Base-by-base conservation (phyloP, 192 early-diverging fungal species). In the Chytriomyces confervae region DNA sequence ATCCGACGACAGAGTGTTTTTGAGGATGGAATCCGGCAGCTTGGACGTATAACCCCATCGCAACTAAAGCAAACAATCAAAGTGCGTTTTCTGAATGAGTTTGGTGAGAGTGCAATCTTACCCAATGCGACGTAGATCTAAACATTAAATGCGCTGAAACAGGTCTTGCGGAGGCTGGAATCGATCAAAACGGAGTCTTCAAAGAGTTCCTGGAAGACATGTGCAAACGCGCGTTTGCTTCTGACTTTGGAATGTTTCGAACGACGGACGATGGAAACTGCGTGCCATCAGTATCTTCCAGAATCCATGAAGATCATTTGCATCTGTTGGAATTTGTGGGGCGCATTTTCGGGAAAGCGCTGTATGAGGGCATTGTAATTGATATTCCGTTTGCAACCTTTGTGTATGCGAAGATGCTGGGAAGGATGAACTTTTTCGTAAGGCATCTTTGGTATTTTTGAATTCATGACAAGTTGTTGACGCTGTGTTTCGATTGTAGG, bases 281-380 rank as follows among this genome's bases (percentile, higher is more conserved):
- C 23, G 64, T 65, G 11, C 85, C 85, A 20, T 81, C 79, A 24
- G 45, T 78, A 1, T 75, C 83, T 5, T 81, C 83, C 3, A 57
- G 27, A 24, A 60, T 87, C 20, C 82, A 79, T 23, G 83, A 87
- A 23, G 64, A 86, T 13, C 82, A 87, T 80, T 66, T 87, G 29
- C 3, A 81, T 10, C 50, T 87, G 23, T 67, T 87, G 23, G 83
- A 87, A 23, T 87, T 87, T 72, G 69, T 83, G 13, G 86, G 86
- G 1, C 16, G 65, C 64, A 77, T 87, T 7, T 74, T 87, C 43
- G 84, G 75, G 3, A 87, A 87, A 61, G 86, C 86, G 24, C 61
- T 87, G 50, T 87, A 85, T 62, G 86, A 85, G 66, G 84, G 85
- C 36, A 87, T 87, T 61, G 78, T 83, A 45, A 88, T 87, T 73